Evolutionary conservation across 2,329 filamentous ascomycete genomes (phyloP), one percentile per base, ranked within the genome.

Genomic region (Camillea tinctor): DNA sequence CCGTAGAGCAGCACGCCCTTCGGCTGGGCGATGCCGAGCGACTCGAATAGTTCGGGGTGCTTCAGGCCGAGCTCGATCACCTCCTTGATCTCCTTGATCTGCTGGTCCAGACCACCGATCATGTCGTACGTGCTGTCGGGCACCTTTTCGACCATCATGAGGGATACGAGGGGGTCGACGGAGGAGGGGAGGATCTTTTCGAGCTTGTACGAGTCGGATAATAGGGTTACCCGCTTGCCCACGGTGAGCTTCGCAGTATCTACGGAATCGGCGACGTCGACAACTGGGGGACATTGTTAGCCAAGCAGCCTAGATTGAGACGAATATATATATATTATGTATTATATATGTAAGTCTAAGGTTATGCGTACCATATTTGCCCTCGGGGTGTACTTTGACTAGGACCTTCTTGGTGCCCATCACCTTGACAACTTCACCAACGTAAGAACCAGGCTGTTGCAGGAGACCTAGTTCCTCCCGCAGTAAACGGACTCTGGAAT

Each of bases 81-180:
- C 80, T 99, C 95, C 81, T 99, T 99, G 84, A 99, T 99, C 76
- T 99, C 95, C 81, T 99, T 98, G 82, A 99, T 98, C 76, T 99
- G 95, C 77, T 99, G 94, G 75, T 99, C 95, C 64, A 99, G 82
- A 68, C 95, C 95, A 79, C 95, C 95, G 76, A 99, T 99, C 95
- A 99, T 99, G 80, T 99, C 95, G 83, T 99, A 99, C 75, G 95
- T 99, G 81, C 93, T 97, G 83, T 99, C 95, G 17, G 95, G 95
- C 17, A 99, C 95, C 84, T 99, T 99, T 76, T 99, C 95, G 56
- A 99, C 95, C 95, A 99, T 99, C 95, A 99, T 99, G 75, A 99
- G 91, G 40, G 95, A 99, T 59, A 99, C 95, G 60, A 99, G 90
- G 44, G 95, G 95, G 74, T 99, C 95, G 74, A 99, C 95, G 20